Conservation (phyloP, 345 rosid species). For the Psidium friedrichsthalianum region DNA sequence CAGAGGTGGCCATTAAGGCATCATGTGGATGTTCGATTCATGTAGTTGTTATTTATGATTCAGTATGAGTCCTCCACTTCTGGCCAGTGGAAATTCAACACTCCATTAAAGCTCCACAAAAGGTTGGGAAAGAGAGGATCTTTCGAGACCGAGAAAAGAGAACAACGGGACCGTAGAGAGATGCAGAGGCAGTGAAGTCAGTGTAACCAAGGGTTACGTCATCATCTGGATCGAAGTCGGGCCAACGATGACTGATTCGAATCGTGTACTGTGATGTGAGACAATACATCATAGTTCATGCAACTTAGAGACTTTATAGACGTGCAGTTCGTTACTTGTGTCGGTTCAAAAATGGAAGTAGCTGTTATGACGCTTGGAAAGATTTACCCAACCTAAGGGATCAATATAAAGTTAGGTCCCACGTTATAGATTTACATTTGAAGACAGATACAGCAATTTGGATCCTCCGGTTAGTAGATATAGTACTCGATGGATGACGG, state of each 20-base stretch:
- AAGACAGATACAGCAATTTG: neutral
- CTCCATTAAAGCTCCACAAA: constrained; percentile 1
- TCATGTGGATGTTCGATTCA: neutral
- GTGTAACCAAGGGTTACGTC: neutral
- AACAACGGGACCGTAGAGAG: neutral
- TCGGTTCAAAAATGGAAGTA: neutral
- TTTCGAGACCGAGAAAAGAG: neutral
- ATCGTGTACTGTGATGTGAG: neutral
- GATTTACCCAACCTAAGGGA: neutral
- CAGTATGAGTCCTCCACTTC: neutral
- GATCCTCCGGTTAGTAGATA: neutral
- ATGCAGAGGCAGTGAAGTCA: neutral
- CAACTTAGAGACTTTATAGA: neutral
- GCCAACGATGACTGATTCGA: neutral
- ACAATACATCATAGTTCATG: neutral
- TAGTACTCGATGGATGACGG: neutral
- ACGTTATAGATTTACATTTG: neutral
- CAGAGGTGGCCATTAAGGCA: neutral
- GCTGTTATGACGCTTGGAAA: neutral
- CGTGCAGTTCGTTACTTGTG: neutral
- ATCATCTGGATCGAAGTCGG: neutral
- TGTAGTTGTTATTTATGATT: neutral
- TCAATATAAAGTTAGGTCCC: neutral
- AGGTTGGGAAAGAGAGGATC: neutral
- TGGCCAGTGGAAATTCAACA: neutral